Evolutionary conservation across 2,329 filamentous ascomycete species (phyloP).

Genomic region (Colletotrichum sp.): DNA sequence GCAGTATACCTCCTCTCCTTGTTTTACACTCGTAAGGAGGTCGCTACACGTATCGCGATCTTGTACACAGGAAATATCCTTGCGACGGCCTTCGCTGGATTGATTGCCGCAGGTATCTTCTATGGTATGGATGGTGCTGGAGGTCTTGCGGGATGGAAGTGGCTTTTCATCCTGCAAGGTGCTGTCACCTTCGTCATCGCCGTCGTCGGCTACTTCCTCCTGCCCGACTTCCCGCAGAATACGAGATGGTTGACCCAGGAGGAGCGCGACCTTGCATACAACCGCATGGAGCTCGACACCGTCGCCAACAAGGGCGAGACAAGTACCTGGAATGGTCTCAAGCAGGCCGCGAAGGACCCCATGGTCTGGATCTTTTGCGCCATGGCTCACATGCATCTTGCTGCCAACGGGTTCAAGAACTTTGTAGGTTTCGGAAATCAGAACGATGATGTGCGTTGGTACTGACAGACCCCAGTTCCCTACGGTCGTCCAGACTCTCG

Average conservation of each 20-base stretch:
- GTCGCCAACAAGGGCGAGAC: slow-evolving; percentile 26
- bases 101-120: slow-evolving; percentile 69
- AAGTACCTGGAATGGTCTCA: slow-evolving; percentile 26
- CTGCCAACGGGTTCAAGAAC: slow-evolving; percentile 50
- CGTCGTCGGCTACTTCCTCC: slow-evolving; percentile 21
- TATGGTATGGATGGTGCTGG: slow-evolving; percentile 51
- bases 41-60: slow-evolving; percentile 66
- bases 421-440: slow-evolving; percentile 27
- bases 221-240: slow-evolving; percentile 26
- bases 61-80: slow-evolving; percentile 66
- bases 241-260: slow-evolving; percentile 26
- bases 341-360: slow-evolving; percentile 43
- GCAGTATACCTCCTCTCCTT: slow-evolving; percentile 57
- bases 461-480: slow-evolving; percentile 30
- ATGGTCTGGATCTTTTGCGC: slow-evolving; percentile 51
- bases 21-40: slow-evolving; percentile 72
- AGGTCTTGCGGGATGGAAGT: slow-evolving; percentile 44
- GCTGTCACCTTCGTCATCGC: slow-evolving; percentile 35
- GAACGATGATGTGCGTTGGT: not conserved
- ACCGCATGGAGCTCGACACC: slow-evolving; percentile 29
- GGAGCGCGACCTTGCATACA: slow-evolving; percentile 23
- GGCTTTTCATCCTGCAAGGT: slow-evolving; percentile 47
- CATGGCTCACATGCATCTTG: slow-evolving; percentile 56
- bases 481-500: slow-evolving; percentile 50
- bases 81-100: slow-evolving; percentile 70